phyloP scores from a whole-genome alignment of 257 asterid species.

The Cinchona pubescens region DNA sequence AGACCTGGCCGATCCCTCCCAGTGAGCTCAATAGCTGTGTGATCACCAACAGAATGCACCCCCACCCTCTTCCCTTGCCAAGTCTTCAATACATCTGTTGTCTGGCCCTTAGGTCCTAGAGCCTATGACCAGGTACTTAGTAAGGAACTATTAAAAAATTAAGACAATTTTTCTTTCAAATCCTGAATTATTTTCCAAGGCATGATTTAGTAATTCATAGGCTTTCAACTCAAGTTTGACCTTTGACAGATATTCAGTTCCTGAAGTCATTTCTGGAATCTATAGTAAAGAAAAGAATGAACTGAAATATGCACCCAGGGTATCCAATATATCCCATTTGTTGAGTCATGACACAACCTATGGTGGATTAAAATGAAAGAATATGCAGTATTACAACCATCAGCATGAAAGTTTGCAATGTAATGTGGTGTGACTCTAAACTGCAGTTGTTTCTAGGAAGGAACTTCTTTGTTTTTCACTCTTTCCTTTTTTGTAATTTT shows the following conservation, averaged over 20 bases:
- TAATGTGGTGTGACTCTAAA: background rate
- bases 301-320: background rate
- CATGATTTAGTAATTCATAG: background rate
- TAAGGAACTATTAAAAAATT: constrained; percentile 18
- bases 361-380: background rate
- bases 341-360: background rate
- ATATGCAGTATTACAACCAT: background rate
- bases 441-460: background rate
- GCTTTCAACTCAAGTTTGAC: background rate
- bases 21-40: constrained; percentile 78
- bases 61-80: constrained; percentile 64
- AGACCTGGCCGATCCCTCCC: constrained; percentile 93
- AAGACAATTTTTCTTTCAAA: background rate
- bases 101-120: constrained; percentile 80
- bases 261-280: background rate
- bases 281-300: background rate
- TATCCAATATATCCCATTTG: background rate
- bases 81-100: constrained; percentile 56
- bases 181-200: background rate
- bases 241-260: background rate
- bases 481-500: background rate
- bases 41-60: constrained; percentile 58
- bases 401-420: background rate
- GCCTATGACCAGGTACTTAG: constrained; percentile 40
- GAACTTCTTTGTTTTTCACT: background rate